Evolutionary conservation across 2,329 filamentous ascomycete genomes (phyloP).

Genomic region (Curvularia sp.): DNA sequence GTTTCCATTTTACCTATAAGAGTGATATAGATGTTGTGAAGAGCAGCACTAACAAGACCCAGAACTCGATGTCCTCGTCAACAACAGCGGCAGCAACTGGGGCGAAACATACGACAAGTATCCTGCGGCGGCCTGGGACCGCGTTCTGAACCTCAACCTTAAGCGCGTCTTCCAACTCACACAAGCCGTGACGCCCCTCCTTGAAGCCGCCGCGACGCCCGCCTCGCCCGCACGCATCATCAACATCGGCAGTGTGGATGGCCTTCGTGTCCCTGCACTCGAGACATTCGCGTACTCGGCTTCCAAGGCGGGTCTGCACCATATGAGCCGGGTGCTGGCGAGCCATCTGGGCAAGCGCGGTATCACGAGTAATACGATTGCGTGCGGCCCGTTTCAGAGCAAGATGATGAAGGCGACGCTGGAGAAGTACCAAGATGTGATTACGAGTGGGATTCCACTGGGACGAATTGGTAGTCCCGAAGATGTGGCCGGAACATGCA

Average conservation of each 20-base stretch:
- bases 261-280: conserved; percentile 64
- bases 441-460: conserved; percentile 67
- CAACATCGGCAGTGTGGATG: conserved; percentile 71
- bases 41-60: background rate
- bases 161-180: conserved; percentile 71
- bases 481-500: conserved; percentile 74
- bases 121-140: conserved; percentile 61
- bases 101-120: conserved; percentile 66
- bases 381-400: conserved; percentile 74
- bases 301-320: conserved; percentile 68
- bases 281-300: conserved; percentile 67
- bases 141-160: conserved; percentile 66
- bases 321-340: conserved; percentile 69
- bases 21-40: no score
- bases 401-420: conserved; percentile 78
- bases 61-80: conserved; percentile 67
- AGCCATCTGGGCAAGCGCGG: conserved; percentile 65
- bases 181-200: conserved; percentile 66
- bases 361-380: conserved; percentile 72
- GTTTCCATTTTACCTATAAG: background rate
- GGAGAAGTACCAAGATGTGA: conserved; percentile 62
- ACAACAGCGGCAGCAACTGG: conserved; percentile 72
- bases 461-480: conserved; percentile 70
- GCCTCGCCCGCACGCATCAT: conserved; percentile 65
- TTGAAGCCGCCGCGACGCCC: conserved; percentile 59